These are phyloP conservation scores for Fusarium protoensiforme DNA, from an alignment of 2,329 filamentous ascomycete genomes.

Conservation along the genomic window DNA sequence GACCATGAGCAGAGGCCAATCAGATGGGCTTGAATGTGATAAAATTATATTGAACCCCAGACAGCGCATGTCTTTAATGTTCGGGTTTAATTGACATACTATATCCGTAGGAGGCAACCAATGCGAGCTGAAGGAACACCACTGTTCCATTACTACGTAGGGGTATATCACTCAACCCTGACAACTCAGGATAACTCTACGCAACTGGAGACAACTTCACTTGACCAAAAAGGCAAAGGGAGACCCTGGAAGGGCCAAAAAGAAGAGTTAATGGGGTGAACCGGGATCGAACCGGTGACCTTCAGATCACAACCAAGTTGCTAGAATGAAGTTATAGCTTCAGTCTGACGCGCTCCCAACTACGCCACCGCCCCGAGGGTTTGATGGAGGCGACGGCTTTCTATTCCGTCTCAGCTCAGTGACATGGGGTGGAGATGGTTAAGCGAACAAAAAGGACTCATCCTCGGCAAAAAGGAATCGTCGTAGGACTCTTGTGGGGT, in stretches of 20 bases:
- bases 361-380: not conserved
- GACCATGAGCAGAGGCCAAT: too few relatives aligned
- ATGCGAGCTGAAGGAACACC: too few relatives aligned
- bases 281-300: constrained; percentile 4
- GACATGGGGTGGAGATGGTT: not conserved
- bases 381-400: not conserved
- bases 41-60: too few relatives aligned
- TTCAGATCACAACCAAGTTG: not conserved
- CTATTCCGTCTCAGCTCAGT: not conserved
- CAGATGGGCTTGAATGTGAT: too few relatives aligned
- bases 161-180: too few relatives aligned
- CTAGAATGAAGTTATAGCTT: not conserved
- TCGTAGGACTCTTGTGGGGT: not conserved
- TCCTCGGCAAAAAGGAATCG: not conserved
- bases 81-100: too few relatives aligned
- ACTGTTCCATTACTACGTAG: too few relatives aligned
- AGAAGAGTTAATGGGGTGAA: not conserved
- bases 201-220: too few relatives aligned
- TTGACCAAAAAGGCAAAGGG: not conserved
- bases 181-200: too few relatives aligned
- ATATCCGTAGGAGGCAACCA: too few relatives aligned
- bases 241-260: not conserved
- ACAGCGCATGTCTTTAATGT: too few relatives aligned
- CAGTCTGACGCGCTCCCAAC: constrained; percentile 1
- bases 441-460: not conserved